Evolutionary conservation across 495 filamentous ascomycete species (phyloP), one percentile per base, ranked within the genome.

Genomic region (Physcia stellaris): DNA sequence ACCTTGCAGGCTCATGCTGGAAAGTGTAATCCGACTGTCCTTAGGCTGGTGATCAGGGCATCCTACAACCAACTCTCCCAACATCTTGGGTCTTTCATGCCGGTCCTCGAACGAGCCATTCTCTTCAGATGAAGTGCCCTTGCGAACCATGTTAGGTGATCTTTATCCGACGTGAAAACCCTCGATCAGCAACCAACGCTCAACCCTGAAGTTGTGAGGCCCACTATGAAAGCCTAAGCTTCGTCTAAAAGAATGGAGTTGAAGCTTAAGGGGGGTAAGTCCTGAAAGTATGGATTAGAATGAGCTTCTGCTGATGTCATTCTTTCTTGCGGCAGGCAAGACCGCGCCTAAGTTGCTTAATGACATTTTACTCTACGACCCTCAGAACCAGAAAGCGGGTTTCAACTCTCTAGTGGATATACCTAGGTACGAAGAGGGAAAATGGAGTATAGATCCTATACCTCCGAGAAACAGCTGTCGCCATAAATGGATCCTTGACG

Each of bases 261-360:
- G 7, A 18, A 38, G 11, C 26, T 48, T 10, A 45, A 15, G 34
- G 46, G 46, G 41, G 46, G 46, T 41, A 20, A 36, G 19, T 33
- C n/a, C n/a, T n/a, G n/a, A n/a, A n/a, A n/a, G n/a, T n/a, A n/a
- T n/a, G n/a, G n/a, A n/a, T n/a, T n/a, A n/a, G n/a, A n/a, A n/a
- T 36, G n/a, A 13, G 18, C 28, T 12, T 22, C 26, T 48, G 43
- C 41, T 51, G 35, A 49, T 24, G 18, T n/a, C 21, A n/a, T 19
- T 46, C 12, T 23, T n/a, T n/a, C n/a, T n/a, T n/a, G n/a, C n/a
- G 18, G 31, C 48, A 73, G 77, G 77, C 43, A 80, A 79, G 58
- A 73, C 70, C 43, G 68, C 73, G 35, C 77, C 75, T 7, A 68
- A 70, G 33, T 62, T 81, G 36, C 55, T 71, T 30, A 54, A 71